Evolutionary conservation across 1,139 yeast species (phyloP).

Genomic region (Hyphopichia wangnamkhiaoensis): DNA sequence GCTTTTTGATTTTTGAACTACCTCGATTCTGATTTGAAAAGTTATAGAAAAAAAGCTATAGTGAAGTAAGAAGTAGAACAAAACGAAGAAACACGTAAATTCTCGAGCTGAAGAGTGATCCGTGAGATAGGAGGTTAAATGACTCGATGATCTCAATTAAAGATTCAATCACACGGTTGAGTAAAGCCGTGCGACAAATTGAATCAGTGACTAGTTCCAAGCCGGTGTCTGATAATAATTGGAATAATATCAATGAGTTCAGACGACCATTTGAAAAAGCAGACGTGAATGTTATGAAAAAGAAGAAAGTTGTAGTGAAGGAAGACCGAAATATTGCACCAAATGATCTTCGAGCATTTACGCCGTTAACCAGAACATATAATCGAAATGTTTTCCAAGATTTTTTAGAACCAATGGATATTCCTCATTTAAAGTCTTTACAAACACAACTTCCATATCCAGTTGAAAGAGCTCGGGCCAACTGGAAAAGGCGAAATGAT

Average conservation of each 20-base stretch:
- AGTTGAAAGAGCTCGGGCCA: constrained; percentile 19
- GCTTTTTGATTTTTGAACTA: neutral
- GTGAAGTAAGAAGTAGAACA: too few relatives aligned
- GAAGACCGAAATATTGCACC: constrained; percentile 2
- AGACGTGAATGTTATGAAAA: neutral
- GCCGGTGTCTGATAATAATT: neutral
- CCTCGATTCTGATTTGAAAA: too few relatives aligned
- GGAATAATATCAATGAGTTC: neutral
- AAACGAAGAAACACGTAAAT: too few relatives aligned
- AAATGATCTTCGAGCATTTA: constrained; percentile 12
- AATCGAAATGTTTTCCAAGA: constrained; percentile 33
- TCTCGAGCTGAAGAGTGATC: too few relatives aligned
- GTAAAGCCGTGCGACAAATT: constrained; percentile 21
- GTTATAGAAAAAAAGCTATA: too few relatives aligned
- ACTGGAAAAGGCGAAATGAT: constrained; percentile 26
- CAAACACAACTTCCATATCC: constrained; percentile 27
- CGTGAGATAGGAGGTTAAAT: too few relatives aligned
- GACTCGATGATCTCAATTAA: constrained; percentile 13
- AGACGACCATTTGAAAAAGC: neutral
- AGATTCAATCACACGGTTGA: constrained; percentile 24
- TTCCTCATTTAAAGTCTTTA: constrained; percentile 36
- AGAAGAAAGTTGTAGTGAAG: neutral
- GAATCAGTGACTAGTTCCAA: constrained; percentile 13
- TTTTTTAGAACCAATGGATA: constrained; percentile 37
- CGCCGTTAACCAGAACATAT: constrained; percentile 15